Evolutionary conservation across 345 rosid genomes (phyloP), one percentile per base, ranked within the genome.

Genomic region (Eucalyptus leucophloia): DNA sequence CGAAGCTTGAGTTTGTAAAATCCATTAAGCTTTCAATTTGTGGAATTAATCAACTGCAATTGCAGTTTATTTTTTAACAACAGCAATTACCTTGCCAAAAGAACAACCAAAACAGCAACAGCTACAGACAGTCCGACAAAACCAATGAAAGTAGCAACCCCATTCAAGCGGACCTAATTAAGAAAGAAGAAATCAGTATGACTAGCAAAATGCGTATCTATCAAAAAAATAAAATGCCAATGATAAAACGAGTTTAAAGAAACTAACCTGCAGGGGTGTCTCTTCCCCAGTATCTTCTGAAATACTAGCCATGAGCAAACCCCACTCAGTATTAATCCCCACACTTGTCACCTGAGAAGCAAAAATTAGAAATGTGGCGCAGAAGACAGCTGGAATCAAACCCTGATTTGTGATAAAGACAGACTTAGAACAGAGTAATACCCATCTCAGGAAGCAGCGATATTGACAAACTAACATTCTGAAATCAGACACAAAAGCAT

Each of bases 271-370:
- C 95, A 98, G 94, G 13, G 99, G 99, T 53, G 99, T 98, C 94
- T 98, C 99, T 95, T 96, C 99, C 44, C 98, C 99, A 89, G 94
- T 95, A 92, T 98, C 99, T 92, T 98, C 99, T 12, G 99, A 97
- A 87, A 98, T 95, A 88, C 98, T 98, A 89, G 99, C 96, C 99
- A 98, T 97, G 87, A 96, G 95, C 91, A 98, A 90, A 56, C 99
- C 99, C 99, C 99, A 98, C 88, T 98, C 99, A 69, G 99, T 98
- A 92, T 96, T 95, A 80, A 93, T 94, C 72, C 99, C 99, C 50
- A 98, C 99, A 89, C 99, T 94, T 21, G 97, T 98, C 88, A 96
- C 99, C 99, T 98, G 91, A 80, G 54, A 90, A 26, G 51, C 24
- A 51, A 87, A 90, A 54, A 23, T 10, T 67, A 81, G 86, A 50